Percentiles rank a stretch among this genome's conserved stretches.
phyloP scores from a whole-genome alignment of 202 grass and related monocot genomes.

The Zizania palustris region DNA sequence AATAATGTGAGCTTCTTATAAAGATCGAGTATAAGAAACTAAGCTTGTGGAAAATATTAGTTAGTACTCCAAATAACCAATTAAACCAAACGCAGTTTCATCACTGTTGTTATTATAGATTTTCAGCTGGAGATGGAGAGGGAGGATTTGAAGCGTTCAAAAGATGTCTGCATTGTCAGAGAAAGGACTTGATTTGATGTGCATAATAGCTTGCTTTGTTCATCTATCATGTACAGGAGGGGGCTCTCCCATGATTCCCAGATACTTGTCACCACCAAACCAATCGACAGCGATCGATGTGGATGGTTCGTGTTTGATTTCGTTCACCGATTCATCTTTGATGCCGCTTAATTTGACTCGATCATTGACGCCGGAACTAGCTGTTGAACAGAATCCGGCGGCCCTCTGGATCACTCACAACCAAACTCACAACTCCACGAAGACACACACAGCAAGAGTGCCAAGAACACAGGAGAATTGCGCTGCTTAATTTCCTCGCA shows the following conservation, averaged over 20 bases:
- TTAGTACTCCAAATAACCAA: background rate
- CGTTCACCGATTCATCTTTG: background rate
- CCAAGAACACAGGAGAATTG: no score
- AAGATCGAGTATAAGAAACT: background rate
- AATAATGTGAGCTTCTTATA: no score
- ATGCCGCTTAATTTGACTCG: background rate
- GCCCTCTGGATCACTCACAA: no score
- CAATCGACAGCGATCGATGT: background rate
- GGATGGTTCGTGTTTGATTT: background rate
- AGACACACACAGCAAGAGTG: no score
- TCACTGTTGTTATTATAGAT: background rate
- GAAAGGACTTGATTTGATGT: background rate
- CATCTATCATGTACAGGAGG: background rate
- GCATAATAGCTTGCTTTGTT: background rate
- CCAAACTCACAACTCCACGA: no score
- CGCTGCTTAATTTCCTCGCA: no score
- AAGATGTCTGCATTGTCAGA: background rate
- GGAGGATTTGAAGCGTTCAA: background rate
- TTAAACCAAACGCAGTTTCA: background rate
- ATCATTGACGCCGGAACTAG: no score
- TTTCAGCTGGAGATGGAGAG: background rate
- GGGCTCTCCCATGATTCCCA: background rate
- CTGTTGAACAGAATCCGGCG: no score
- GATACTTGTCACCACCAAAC: conserved; percentile 5
- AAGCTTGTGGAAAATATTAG: background rate